Percentiles rank a stretch among this genome's conserved stretches.
Evolutionary conservation across 176 grass and related monocot genomes (phyloP).

Genomic region (Avena insularis): DNA sequence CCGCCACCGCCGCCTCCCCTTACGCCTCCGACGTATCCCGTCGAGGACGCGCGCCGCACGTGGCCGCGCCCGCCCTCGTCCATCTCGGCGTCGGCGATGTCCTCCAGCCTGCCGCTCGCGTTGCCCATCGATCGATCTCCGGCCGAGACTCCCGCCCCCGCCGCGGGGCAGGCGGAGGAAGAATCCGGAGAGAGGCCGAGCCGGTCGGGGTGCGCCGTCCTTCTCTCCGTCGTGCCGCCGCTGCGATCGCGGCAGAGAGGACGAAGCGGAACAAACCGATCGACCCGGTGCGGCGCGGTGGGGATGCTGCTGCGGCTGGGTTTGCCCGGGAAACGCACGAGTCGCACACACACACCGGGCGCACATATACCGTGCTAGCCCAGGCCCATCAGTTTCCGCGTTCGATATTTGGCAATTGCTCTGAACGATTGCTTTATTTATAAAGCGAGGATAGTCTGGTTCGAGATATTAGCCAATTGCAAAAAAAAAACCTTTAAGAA

Average conservation of each 20-base stretch:
- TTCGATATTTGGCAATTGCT: too few relatives aligned
- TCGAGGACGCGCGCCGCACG: constrained; percentile 44
- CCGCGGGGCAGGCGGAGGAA: not conserved
- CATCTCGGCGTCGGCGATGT: constrained; percentile 62
- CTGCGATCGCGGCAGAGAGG: constrained; percentile 4
- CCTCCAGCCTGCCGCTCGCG: constrained; percentile 66
- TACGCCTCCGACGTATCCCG: constrained; percentile 12
- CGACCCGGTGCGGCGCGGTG: not conserved
- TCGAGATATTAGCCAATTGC: too few relatives aligned
- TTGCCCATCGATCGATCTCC: constrained; percentile 70
- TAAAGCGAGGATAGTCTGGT: too few relatives aligned
- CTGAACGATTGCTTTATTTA: too few relatives aligned
- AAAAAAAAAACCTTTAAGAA: fast-evolving
- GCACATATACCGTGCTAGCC: not conserved
- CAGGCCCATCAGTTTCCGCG: not conserved
- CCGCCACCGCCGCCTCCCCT: not conserved
- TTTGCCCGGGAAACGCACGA: constrained; percentile 1
- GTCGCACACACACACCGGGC: too few relatives aligned
- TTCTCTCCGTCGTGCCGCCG: constrained; percentile 7
- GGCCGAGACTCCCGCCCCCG: not conserved
- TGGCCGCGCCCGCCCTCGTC: constrained; percentile 55
- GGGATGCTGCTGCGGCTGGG: not conserved
- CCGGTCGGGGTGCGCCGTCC: not conserved
- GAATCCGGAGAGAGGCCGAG: not conserved
- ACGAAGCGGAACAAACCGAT: not conserved